These are phyloP conservation scores for Westerdykella ornata DNA, from an alignment of 2,329 filamentous ascomycete genomes.

Conservation along the genomic window DNA sequence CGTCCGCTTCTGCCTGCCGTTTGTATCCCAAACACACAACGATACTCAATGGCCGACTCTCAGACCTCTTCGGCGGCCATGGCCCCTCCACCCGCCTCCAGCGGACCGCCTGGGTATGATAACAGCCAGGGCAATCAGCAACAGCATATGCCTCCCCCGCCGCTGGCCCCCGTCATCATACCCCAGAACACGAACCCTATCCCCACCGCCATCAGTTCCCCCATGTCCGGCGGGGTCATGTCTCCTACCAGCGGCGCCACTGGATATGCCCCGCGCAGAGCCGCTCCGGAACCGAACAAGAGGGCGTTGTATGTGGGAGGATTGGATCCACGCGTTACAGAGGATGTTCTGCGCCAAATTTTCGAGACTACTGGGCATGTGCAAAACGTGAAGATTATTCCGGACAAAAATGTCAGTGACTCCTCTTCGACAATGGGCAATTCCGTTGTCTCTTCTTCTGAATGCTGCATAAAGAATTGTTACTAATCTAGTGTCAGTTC, in stretches of 20 bases:
- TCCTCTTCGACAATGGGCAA: background rate
- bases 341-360: constrained; percentile 93
- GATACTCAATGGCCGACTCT: constrained; percentile 66
- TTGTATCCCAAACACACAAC: constrained; percentile 6
- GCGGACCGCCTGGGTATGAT: constrained; percentile 71
- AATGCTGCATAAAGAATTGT: background rate
- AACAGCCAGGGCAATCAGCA: constrained; percentile 65
- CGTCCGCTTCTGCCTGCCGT: background rate
- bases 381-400: constrained; percentile 98
- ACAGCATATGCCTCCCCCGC: constrained; percentile 81
- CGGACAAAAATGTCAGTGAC: constrained; percentile 88
- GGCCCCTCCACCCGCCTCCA: constrained; percentile 61
- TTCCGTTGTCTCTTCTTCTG: background rate
- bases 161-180: constrained; percentile 76
- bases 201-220: constrained; percentile 84
- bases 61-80: constrained; percentile 57
- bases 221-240: constrained; percentile 71
- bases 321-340: constrained; percentile 87
- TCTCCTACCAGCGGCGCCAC: constrained; percentile 72
- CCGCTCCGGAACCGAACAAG: constrained; percentile 97
- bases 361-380: constrained; percentile 99
- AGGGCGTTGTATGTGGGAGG: constrained; percentile 93
- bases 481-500: constrained; percentile 28
- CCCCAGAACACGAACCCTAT: constrained; percentile 95
- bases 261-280: constrained; percentile 70